A percentile compares a stretch with the other conserved stretches of the same genome.
phyloP scores from a whole-genome alignment of 2,329 filamentous ascomycete species.

The Aspergillus uvarum region DNA sequence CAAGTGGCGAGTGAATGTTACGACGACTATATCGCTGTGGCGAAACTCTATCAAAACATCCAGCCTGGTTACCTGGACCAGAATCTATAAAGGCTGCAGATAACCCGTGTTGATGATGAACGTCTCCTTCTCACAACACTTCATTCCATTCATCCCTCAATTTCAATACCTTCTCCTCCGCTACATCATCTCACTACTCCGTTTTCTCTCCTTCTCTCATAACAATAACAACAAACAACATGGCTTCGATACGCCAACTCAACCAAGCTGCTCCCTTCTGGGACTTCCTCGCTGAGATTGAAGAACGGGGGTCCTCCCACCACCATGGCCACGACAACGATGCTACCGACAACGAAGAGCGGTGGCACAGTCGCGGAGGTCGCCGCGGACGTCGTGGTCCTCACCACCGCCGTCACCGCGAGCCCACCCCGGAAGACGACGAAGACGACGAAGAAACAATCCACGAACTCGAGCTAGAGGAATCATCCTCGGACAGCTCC shows the following conservation, averaged over 20 bases:
- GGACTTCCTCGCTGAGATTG: constrained; percentile 1
- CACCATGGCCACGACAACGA: neutral
- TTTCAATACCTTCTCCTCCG: neutral
- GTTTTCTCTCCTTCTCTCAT: no score
- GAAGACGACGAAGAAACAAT: constrained; percentile 1
- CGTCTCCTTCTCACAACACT: neutral
- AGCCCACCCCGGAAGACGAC: neutral
- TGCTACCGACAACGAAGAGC: neutral
- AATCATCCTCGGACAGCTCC: neutral
- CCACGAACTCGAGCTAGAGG: neutral
- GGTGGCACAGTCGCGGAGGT: neutral
- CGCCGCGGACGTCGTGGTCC: neutral
- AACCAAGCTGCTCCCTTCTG: constrained; percentile 4
- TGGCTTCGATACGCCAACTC: constrained; percentile 5
- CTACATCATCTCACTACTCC: neutral
- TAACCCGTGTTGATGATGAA: neutral
- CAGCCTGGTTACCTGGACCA: neutral
- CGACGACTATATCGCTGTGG: neutral
- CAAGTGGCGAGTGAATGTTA: neutral
- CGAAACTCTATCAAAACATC: neutral
- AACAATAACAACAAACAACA: neutral
- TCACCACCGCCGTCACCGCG: constrained; percentile 2
- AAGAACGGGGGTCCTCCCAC: constrained; percentile 4
- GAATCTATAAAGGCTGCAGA: neutral
- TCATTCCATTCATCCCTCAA: neutral